These are phyloP conservation scores for Ploettnerulaceae sp. DNA, from an alignment of 2,329 filamentous ascomycete genomes.

Conservation along the genomic window DNA sequence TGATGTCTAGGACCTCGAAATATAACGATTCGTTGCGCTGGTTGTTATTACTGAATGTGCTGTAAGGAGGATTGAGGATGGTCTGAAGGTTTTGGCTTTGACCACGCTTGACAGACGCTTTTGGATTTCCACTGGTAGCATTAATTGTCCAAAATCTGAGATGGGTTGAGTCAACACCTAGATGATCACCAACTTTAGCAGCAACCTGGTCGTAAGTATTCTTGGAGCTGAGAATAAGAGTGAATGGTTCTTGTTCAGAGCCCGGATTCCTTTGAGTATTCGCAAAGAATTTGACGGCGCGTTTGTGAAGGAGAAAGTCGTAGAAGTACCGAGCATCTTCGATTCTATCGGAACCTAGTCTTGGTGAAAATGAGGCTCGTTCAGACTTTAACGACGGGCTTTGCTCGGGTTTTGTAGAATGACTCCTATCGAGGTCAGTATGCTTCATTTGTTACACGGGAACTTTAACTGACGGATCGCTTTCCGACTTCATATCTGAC, in stretches of 20 bases:
- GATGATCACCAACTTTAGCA: conserved; percentile 72
- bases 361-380: not conserved
- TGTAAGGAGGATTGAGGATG: conserved; percentile 73
- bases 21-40: conserved; percentile 76
- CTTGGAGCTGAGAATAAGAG: conserved; percentile 76
- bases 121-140: conserved; percentile 68
- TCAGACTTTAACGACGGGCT: conserved; percentile 1
- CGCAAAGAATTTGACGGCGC: conserved; percentile 72
- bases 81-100: conserved; percentile 62
- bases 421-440: conserved; percentile 22
- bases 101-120: conserved; percentile 70
- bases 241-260: conserved; percentile 60
- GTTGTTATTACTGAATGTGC: conserved; percentile 62
- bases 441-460: conserved; percentile 5
- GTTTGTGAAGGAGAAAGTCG: conserved; percentile 84
- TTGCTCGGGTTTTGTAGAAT: conserved; percentile 11
- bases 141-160: conserved; percentile 89
- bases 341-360: conserved; percentile 44
- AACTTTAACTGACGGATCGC: conserved; percentile 23
- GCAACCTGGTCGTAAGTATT: conserved; percentile 85
- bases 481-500: conserved; percentile 11
- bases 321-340: conserved; percentile 83
- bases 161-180: conserved; percentile 77
- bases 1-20: conserved; percentile 93
- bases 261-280: conserved; percentile 50